These are phyloP conservation scores for Chamaenerion angustifolium DNA, from an alignment of 345 rosid species.

Conservation along the genomic window DNA sequence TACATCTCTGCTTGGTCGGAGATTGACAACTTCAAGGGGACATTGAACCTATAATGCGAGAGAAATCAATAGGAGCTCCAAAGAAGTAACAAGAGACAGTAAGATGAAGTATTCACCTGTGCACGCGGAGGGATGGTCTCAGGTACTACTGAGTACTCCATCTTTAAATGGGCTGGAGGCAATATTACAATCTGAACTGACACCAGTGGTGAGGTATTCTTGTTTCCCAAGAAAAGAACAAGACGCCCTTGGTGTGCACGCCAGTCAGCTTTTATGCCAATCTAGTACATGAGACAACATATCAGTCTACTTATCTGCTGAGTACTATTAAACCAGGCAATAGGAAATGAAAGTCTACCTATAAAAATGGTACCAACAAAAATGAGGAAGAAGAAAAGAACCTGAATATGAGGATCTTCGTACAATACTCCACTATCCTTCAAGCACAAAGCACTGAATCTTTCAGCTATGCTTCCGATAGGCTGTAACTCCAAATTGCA, in stretches of 20 bases:
- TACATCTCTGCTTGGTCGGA: constrained; percentile 84
- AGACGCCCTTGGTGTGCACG: constrained; percentile 82
- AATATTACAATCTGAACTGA: constrained; percentile 72
- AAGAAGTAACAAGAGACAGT: too few species aligned
- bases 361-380: too few species aligned
- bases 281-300: constrained; percentile 23
- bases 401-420: constrained; percentile 94
- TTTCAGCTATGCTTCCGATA: constrained; percentile 69
- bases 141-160: constrained; percentile 83
- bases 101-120: constrained; percentile 38
- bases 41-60: constrained; percentile 56
- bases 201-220: constrained; percentile 67
- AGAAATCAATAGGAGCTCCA: too few species aligned
- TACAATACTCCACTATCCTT: constrained; percentile 95
- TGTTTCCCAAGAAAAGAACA: constrained; percentile 95
- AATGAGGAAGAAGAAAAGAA: constrained; percentile 13
- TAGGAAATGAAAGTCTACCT: too few species aligned
- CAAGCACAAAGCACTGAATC: constrained; percentile 78
- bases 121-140: constrained; percentile 98
- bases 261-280: constrained; percentile 98
- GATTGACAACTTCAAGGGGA: constrained; percentile 79
- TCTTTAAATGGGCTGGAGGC: constrained; percentile 81
- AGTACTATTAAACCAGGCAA: too few species aligned
- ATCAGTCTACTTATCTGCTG: too few species aligned
- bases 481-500: constrained; percentile 40